Base-by-base conservation (phyloP, 108 stramenopile species). In the Schizochytrium sp. region DNA sequence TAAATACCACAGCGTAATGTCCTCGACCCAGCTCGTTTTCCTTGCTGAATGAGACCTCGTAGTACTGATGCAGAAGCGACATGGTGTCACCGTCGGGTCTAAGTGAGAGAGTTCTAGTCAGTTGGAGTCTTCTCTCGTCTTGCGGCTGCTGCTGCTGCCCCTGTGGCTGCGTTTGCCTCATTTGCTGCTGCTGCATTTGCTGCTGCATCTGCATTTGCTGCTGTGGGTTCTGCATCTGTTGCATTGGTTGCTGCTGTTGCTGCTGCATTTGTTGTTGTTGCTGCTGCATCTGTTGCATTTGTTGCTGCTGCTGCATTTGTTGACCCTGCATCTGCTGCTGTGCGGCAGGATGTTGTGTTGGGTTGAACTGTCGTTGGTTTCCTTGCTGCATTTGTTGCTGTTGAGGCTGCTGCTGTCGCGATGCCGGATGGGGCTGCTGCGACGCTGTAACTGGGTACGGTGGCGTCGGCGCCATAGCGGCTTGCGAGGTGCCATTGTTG, bases 11-110 rank as follows among this genome's bases (percentile, higher is more conserved):
- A 0, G 76, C 76, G 53, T 83, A 83, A 83, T 83, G 76, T 8
- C 76, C 76, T n/a, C 76, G 47, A 10, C 76, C 76, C 47, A 83
- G 76, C 76, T 83, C 76, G 76, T n/a, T 12, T 5, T 83, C 53
- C 76, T 83, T 83, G 76, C 10, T 19, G 50, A 49, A 83, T n/a
- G 47, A 49, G 17, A 83, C 76, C 53, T 83, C 76, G 53, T 83
- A 83, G 53, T 83, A 83, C 28, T 83, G 76, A 38, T 49, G 76
- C 5, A 83, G 76, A 10, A 83, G 47, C 28, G 15, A 19, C 17
- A 83, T 47, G 10, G 76, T 83, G 53, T 83, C 76, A 0, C 76
- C 76, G 53, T 83, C 76, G 5, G 76, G 76, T 50, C 76, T 17
- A 47, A 83, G 3, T 13, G 76, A 83, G 17, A 83, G 53, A 47